Conservation (phyloP, 2,329 filamentous ascomycete genomes). For the Domatiomyces globalis region DNA sequence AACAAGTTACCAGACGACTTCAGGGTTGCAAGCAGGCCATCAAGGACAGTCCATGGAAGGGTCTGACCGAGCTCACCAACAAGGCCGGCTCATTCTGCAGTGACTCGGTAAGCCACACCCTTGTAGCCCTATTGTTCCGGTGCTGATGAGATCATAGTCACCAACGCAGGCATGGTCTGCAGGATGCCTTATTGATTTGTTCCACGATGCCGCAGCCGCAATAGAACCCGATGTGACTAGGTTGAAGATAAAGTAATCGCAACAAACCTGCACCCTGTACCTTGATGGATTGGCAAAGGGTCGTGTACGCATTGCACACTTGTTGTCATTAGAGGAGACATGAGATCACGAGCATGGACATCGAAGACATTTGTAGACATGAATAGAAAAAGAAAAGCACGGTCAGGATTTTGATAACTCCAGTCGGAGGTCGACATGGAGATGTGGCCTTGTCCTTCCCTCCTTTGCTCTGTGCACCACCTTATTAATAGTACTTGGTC, state of each 20-base stretch:
- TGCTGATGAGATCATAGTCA: slow-evolving; percentile 39
- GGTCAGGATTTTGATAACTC: too few species aligned
- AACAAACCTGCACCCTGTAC: not conserved
- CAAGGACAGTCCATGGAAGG: slow-evolving; percentile 67
- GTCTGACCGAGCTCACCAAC: slow-evolving; percentile 83
- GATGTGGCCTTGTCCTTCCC: too few species aligned
- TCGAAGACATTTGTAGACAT: too few species aligned
- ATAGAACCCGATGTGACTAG: not conserved
- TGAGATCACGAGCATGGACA: too few species aligned
- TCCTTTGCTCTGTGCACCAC: too few species aligned
- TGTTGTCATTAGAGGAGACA: too few species aligned
- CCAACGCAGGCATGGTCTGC: slow-evolving; percentile 96
- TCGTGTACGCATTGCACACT: too few species aligned
- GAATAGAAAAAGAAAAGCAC: too few species aligned
- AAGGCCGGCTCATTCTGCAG: slow-evolving; percentile 68
- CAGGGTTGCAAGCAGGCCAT: slow-evolving; percentile 77
- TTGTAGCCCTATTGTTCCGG: not conserved
- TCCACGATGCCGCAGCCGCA: slow-evolving; percentile 57
- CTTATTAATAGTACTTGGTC: too few species aligned
- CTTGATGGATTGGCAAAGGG: not conserved
- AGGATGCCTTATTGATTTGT: slow-evolving; percentile 84
- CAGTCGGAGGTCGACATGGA: too few species aligned
- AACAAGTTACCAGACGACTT: slow-evolving; percentile 78
- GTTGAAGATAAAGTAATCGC: not conserved
- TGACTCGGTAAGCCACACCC: slow-evolving; percentile 59